Evolutionary conservation across 1,284 basidiomycete species (phyloP).

Genomic region (Apiotrichum gracile): DNA sequence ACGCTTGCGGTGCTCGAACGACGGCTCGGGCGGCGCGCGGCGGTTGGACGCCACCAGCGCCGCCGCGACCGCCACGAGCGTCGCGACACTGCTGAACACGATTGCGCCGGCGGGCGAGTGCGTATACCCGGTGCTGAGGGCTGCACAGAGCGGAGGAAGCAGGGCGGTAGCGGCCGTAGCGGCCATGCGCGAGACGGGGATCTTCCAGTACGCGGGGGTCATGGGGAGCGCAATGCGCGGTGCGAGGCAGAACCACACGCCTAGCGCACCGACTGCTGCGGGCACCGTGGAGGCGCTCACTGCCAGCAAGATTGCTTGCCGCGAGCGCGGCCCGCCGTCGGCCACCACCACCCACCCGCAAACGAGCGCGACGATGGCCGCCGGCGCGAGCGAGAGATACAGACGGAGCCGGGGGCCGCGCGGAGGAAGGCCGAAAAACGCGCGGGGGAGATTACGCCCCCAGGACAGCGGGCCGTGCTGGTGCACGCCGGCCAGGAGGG

Average conservation of each 20-base stretch:
- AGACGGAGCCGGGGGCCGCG: slow-evolving; percentile 5
- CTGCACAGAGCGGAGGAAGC: neutral
- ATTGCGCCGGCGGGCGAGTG: neutral
- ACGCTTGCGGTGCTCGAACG: too few relatives aligned
- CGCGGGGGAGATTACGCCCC: slow-evolving; percentile 31
- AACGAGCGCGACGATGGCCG: slow-evolving; percentile 3
- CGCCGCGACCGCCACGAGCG: neutral
- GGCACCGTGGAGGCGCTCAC: neutral
- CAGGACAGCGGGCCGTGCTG: slow-evolving; percentile 10
- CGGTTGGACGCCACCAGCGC: neutral
- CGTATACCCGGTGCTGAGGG: neutral
- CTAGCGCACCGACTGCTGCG: neutral
- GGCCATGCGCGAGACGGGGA: too few relatives aligned
- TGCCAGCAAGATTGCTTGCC: neutral
- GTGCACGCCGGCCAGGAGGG: slow-evolving; percentile 16
- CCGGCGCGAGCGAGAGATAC: slow-evolving; percentile 3
- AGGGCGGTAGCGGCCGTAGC: neutral
- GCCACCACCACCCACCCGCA: neutral
- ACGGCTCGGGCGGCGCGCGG: too few relatives aligned
- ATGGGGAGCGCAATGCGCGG: neutral
- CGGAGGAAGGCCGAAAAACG: slow-evolving; percentile 39
- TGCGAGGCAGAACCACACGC: neutral
- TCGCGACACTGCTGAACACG: neutral
- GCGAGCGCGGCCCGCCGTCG: neutral
- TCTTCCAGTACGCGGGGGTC: neutral